Evolutionary conservation across 2,329 filamentous ascomycete species (phyloP).

Genomic region (Colletotrichum nymphaeae): DNA sequence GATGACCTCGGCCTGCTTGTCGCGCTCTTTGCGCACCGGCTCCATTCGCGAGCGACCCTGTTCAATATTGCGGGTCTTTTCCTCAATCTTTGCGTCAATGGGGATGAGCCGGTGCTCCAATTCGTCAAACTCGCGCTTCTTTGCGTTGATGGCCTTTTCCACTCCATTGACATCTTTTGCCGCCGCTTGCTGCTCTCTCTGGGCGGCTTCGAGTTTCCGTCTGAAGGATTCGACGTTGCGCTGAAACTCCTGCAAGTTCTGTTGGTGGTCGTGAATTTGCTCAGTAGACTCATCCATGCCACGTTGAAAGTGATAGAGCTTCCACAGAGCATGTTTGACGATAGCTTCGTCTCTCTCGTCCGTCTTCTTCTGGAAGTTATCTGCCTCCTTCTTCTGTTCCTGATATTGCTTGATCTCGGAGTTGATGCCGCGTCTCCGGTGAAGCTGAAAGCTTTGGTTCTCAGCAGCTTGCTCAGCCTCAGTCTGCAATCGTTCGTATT

Average conservation of each 20-base stretch:
- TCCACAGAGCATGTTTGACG: constrained; percentile 95
- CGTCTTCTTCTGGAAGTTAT: constrained; percentile 90
- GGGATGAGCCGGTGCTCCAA: constrained; percentile 88
- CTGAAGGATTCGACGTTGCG: constrained; percentile 90
- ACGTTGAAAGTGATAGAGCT: constrained; percentile 93
- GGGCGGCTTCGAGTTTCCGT: constrained; percentile 81
- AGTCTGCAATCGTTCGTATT: constrained; percentile 91
- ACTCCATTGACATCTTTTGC: constrained; percentile 81
- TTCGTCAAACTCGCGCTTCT: constrained; percentile 89
- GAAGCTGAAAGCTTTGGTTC: constrained; percentile 88
- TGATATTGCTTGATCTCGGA: constrained; percentile 98
- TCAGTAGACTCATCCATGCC: constrained; percentile 92
- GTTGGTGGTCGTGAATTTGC: constrained; percentile 92
- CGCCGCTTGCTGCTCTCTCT: constrained; percentile 83
- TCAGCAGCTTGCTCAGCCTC: constrained; percentile 89
- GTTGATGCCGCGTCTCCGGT: constrained; percentile 92
- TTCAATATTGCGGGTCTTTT: constrained; percentile 78
- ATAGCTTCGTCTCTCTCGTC: constrained; percentile 92
- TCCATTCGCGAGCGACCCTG: constrained; percentile 75
- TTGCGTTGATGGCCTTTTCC: constrained; percentile 86
- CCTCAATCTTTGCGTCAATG: constrained; percentile 89
- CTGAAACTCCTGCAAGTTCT: constrained; percentile 92
- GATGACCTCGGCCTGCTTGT: constrained; percentile 75
- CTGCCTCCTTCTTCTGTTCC: constrained; percentile 95
- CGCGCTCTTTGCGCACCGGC: constrained; percentile 80